These are phyloP conservation scores for Chlorella variabilis DNA, from an alignment of 163 green algal species.

Conservation along the genomic window DNA sequence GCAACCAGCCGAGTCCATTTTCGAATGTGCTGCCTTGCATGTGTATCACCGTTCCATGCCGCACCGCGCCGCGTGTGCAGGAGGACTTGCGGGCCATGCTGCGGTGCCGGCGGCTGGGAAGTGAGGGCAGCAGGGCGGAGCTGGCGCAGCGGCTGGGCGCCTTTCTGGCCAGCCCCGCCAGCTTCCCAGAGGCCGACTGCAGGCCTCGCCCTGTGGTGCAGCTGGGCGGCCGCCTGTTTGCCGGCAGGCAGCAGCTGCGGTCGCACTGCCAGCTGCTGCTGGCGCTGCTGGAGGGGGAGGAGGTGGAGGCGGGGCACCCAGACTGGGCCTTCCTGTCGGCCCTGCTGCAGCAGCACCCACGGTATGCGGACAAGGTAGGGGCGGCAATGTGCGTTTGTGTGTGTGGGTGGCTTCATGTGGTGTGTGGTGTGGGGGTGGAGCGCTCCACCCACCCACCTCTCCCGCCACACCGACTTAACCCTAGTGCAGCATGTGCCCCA, in stretches of 20 bases:
- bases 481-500: no score
- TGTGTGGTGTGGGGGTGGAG: no score
- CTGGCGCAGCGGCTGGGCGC: not conserved
- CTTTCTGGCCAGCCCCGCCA: not conserved
- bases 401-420: no score
- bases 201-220: not conserved
- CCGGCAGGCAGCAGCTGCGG: not conserved
- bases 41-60: not conserved
- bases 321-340: slow-evolving; percentile 7
- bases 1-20: no score
- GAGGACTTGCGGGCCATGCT: slow-evolving; percentile 3
- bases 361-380: slow-evolving; percentile 1
- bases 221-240: slow-evolving; percentile 23
- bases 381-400: no score
- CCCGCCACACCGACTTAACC: no score
- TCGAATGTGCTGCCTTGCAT: no score
- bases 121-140: not conserved
- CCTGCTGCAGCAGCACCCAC: slow-evolving; percentile 22
- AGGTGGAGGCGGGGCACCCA: not conserved
- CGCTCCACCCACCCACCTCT: no score
- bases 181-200: slow-evolving; percentile 12
- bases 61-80: not conserved
- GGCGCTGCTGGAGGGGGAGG: not conserved
- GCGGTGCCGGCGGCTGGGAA: not conserved
- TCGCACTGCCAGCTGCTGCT: slow-evolving; percentile 23